These are phyloP conservation scores for Selaginella tamariscina DNA, from an alignment of 75 land plant genomes.

Conservation along the genomic window DNA sequence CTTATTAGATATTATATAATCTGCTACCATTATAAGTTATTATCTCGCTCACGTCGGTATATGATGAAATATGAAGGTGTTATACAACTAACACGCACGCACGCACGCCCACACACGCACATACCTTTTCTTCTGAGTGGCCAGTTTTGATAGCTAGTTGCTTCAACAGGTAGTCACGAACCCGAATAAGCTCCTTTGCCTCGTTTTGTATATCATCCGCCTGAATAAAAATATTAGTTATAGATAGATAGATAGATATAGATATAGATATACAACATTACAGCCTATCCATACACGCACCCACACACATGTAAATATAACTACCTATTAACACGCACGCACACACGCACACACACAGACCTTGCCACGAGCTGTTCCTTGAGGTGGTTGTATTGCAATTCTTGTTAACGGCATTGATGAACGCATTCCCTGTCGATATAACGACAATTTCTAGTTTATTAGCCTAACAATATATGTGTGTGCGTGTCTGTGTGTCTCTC, in stretches of 20 bases:
- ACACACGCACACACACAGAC: slow-evolving; percentile 22
- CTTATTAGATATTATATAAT: too few relatives aligned
- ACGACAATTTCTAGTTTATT: not conserved
- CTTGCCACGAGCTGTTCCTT: slow-evolving; percentile 91
- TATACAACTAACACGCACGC: too few relatives aligned
- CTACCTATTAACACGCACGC: too few relatives aligned
- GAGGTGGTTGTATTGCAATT: slow-evolving; percentile 64
- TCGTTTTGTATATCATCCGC: slow-evolving; percentile 89
- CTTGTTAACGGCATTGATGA: slow-evolving; percentile 61
- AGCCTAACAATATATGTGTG: too few relatives aligned
- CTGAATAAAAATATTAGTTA: slow-evolving; percentile 23
- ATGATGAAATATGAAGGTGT: too few relatives aligned
- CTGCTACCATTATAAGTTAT: too few relatives aligned
- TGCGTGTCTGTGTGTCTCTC: too few relatives aligned
- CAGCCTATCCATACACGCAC: too few relatives aligned
- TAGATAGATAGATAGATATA: not conserved
- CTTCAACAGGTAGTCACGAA: slow-evolving; percentile 54
- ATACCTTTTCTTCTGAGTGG: slow-evolving; percentile 85
- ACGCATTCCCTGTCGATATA: slow-evolving; percentile 47
- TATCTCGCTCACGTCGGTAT: too few relatives aligned
- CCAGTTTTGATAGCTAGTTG: slow-evolving; percentile 75
- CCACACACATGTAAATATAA: too few relatives aligned
- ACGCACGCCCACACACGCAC: too few relatives aligned
- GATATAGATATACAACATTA: not conserved
- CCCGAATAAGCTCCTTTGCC: slow-evolving; percentile 71